These are phyloP conservation scores for Calendula officinalis DNA, from an alignment of 129 eudicot species.

Conservation along the genomic window DNA sequence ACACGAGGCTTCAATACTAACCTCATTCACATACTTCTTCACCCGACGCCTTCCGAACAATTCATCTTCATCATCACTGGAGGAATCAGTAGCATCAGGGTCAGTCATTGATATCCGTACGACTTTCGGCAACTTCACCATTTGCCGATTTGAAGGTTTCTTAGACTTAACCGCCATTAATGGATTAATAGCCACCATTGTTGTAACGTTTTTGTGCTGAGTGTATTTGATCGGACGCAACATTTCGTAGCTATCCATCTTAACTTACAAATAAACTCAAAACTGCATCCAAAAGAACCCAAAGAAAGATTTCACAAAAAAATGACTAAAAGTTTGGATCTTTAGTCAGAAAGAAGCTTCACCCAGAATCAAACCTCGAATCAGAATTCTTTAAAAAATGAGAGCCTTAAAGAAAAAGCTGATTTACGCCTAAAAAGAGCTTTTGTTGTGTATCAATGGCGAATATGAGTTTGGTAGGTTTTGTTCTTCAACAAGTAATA, in stretches of 20 bases:
- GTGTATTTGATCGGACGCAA: slow-evolving; percentile 71
- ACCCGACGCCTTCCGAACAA: slow-evolving; percentile 62
- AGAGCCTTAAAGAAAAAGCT: slow-evolving; percentile 26
- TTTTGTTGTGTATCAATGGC: slow-evolving; percentile 22
- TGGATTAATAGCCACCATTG: slow-evolving; percentile 33
- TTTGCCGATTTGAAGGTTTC: slow-evolving; percentile 12
- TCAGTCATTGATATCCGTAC: slow-evolving; percentile 66
- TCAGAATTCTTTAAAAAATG: slow-evolving; percentile 33
- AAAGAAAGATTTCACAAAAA: slow-evolving; percentile 5
- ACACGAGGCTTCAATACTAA: slow-evolving; percentile 39
- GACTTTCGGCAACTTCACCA: slow-evolving; percentile 30
- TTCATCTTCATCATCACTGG: slow-evolving; percentile 79
- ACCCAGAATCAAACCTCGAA: slow-evolving; percentile 14
- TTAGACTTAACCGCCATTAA: not conserved
- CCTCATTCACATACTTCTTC: slow-evolving; percentile 55
- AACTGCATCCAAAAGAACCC: slow-evolving; percentile 6
- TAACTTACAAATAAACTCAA: slow-evolving; percentile 3
- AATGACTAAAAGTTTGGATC: slow-evolving; percentile 5
- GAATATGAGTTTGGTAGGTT: not conserved
- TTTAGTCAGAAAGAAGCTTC: slow-evolving; percentile 45
- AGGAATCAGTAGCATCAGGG: slow-evolving; percentile 90
- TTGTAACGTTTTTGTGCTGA: slow-evolving; percentile 56
- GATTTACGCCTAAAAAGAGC: not conserved
- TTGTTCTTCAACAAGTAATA: slow-evolving; percentile 4
- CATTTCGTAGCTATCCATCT: slow-evolving; percentile 46